Evolutionary conservation across 2,329 filamentous ascomycete species (phyloP).

Genomic region (Alternaria rosae): DNA sequence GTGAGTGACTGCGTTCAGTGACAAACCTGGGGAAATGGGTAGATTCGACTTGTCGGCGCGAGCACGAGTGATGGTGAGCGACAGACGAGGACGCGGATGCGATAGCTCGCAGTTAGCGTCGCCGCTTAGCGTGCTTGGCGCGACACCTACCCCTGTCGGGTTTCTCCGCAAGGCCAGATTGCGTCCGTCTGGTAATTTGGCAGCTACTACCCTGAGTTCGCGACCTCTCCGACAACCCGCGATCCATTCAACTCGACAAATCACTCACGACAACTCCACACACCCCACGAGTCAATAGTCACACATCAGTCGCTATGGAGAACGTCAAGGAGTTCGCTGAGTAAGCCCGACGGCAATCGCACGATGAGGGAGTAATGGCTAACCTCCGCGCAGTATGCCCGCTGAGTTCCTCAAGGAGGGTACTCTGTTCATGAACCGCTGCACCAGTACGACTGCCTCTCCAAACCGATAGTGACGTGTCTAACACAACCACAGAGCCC

Average conservation of each 20-base stretch:
- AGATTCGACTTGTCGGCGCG: conserved; percentile 24
- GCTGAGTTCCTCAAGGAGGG: conserved; percentile 57
- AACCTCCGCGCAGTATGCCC: conserved; percentile 43
- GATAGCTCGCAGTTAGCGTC: conserved; percentile 18
- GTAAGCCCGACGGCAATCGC: conserved; percentile 28
- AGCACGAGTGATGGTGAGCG: conserved; percentile 17
- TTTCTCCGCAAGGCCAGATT: conserved; percentile 40
- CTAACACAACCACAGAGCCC: conserved; percentile 53
- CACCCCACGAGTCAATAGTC: conserved; percentile 1
- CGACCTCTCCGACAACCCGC: conserved; percentile 20
- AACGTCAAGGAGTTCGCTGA: conserved; percentile 75
- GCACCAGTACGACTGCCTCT: conserved; percentile 49
- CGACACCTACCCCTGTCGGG: conserved; percentile 22
- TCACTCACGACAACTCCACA: conserved; percentile 1
- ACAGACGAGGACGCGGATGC: conserved; percentile 18
- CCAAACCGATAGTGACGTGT: neutral
- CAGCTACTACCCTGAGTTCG: conserved; percentile 24
- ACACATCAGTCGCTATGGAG: conserved; percentile 63
- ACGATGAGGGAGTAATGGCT: conserved; percentile 16
- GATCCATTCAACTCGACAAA: conserved; percentile 13
- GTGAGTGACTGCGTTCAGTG: conserved; percentile 13
- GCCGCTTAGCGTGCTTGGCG: conserved; percentile 19
- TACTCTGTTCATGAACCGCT: conserved; percentile 58
- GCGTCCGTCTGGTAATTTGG: conserved; percentile 31
- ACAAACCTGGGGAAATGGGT: conserved; percentile 26